phyloP scores from a whole-genome alignment of 148 eudicot genomes.

The Polygonum maritimum region DNA sequence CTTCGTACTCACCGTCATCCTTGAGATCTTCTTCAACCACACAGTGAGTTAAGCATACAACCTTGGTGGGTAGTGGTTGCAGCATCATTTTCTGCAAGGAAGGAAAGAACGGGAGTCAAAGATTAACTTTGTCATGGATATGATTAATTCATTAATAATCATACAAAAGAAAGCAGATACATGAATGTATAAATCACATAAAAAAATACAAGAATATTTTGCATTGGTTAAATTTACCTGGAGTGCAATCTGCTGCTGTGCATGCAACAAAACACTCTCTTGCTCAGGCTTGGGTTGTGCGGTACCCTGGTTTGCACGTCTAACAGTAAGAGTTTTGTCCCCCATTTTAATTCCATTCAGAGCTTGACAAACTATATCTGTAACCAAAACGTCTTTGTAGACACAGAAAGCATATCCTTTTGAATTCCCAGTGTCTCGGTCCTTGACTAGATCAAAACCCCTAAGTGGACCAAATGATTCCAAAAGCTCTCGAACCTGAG shows the following conservation, averaged over 20 bases:
- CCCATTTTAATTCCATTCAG: constrained; percentile 97
- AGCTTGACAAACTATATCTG: constrained; percentile 92
- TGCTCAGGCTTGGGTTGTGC: constrained; percentile 93
- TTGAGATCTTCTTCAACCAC: constrained; percentile 23
- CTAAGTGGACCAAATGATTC: constrained; percentile 86
- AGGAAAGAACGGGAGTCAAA: constrained; percentile 1
- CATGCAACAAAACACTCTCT: constrained; percentile 77
- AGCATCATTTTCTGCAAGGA: constrained; percentile 63
- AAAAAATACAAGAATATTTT: neutral
- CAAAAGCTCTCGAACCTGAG: constrained; percentile 81
- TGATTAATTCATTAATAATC: neutral
- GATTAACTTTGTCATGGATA: neutral
- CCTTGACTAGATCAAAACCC: constrained; percentile 95
- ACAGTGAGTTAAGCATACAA: constrained; percentile 43
- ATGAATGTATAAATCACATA: neutral
- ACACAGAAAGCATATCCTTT: constrained; percentile 99
- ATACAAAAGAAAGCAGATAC: neutral
- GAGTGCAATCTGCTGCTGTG: constrained; percentile 86
- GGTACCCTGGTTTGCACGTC: constrained; percentile 91
- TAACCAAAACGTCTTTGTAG: constrained; percentile 68
- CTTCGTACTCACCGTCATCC: constrained; percentile 33
- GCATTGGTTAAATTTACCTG: constrained; percentile 37
- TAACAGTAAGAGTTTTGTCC: constrained; percentile 82
- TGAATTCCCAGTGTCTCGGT: constrained; percentile 93
- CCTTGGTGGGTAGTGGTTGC: constrained; percentile 70